phyloP scores from a whole-genome alignment of 176 grass and related monocot genomes.

The Triticum dicoccoides region DNA sequence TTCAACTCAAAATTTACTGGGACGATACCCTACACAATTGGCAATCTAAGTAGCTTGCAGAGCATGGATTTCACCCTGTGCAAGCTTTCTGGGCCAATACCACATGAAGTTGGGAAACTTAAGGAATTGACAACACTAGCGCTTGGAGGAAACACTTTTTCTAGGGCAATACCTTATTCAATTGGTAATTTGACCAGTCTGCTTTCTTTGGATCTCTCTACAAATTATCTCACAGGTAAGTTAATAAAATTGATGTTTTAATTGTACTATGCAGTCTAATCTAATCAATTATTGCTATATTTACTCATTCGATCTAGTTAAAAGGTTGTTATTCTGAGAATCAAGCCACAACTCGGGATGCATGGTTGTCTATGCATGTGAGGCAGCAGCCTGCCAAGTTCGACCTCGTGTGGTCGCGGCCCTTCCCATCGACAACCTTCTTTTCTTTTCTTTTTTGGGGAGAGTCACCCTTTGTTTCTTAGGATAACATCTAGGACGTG shows the following conservation, averaged over 20 bases:
- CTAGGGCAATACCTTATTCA: conserved; percentile 23
- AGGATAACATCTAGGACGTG: too few relatives aligned
- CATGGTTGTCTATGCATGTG: neutral
- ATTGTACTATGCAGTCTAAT: neutral
- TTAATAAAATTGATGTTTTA: too few relatives aligned
- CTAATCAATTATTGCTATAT: neutral
- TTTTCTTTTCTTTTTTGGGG: too few relatives aligned
- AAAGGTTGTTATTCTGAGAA: neutral
- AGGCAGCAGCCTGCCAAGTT: neutral
- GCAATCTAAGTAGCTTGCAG: neutral
- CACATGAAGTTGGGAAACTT: neutral
- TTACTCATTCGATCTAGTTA: neutral
- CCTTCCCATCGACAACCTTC: too few relatives aligned
- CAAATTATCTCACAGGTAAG: conserved; percentile 8
- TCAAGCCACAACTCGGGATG: neutral
- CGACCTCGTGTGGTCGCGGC: too few relatives aligned
- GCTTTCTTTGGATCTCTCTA: neutral
- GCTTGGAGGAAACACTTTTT: neutral
- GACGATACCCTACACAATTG: too few relatives aligned
- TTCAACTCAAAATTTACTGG: too few relatives aligned
- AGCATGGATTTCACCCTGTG: neutral
- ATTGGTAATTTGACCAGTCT: conserved; percentile 34
- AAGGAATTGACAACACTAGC: neutral
- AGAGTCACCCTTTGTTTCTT: too few relatives aligned
- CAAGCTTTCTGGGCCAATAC: neutral